Percentiles rank a stretch among this genome's conserved stretches.
phyloP scores from a whole-genome alignment of 371 early-diverging fungal species.

The Mucor irregularis region DNA sequence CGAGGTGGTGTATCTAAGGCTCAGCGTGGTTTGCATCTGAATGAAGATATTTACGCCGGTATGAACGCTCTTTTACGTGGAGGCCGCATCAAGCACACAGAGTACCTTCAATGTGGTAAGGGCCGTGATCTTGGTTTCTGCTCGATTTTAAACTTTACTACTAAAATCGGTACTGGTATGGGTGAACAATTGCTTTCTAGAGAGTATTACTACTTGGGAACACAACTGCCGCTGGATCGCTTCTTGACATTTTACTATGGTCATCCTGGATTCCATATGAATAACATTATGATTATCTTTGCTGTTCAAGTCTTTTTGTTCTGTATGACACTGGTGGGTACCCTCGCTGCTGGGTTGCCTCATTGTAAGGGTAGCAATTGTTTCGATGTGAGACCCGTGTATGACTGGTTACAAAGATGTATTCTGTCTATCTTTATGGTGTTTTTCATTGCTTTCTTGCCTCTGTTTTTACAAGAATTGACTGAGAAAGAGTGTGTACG shows the following conservation, averaged over 20 bases:
- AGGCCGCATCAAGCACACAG: slow-evolving; percentile 88
- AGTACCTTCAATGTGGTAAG: slow-evolving; percentile 93
- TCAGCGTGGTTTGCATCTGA: slow-evolving; percentile 88
- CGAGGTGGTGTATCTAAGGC: slow-evolving; percentile 90
- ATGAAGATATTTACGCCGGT: slow-evolving; percentile 94
- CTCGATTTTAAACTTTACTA: slow-evolving; percentile 83
- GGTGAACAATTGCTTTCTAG: slow-evolving; percentile 91
- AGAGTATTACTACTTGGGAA: slow-evolving; percentile 89
- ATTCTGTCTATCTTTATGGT: slow-evolving; percentile 79
- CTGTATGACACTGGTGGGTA: slow-evolving; percentile 73
- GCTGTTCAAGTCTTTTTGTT: slow-evolving; percentile 84
- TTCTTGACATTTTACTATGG: slow-evolving; percentile 90
- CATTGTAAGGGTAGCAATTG: slow-evolving; percentile 58
- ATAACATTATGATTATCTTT: slow-evolving; percentile 89
- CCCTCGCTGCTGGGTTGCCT: slow-evolving; percentile 68
- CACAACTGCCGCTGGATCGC: slow-evolving; percentile 82
- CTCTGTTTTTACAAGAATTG: slow-evolving; percentile 83
- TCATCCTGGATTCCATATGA: slow-evolving; percentile 91
- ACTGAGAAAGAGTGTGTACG: slow-evolving; percentile 83
- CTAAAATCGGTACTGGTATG: slow-evolving; percentile 93
- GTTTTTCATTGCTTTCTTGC: slow-evolving; percentile 82
- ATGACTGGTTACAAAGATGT: slow-evolving; percentile 81
- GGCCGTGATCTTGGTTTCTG: slow-evolving; percentile 92
- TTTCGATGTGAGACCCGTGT: slow-evolving; percentile 69
- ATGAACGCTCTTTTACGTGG: slow-evolving; percentile 88